phyloP scores from a whole-genome alignment of 2,329 filamentous ascomycete species.

The Clarireedia paspali region DNA sequence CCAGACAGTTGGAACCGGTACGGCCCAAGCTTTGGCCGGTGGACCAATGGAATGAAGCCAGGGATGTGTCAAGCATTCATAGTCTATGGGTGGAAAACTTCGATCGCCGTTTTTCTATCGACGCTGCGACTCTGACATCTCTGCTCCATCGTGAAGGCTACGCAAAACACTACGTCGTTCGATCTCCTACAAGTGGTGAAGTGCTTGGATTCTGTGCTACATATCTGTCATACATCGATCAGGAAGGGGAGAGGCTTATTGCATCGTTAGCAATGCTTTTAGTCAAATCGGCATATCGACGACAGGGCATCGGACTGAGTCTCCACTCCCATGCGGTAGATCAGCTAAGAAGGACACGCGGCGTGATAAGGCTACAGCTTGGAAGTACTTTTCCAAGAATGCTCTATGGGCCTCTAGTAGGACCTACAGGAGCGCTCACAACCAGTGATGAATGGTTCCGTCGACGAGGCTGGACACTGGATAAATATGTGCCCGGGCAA shows the following conservation, averaged over 20 bases:
- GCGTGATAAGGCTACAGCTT: conserved; percentile 46
- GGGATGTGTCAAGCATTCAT: conserved; percentile 22
- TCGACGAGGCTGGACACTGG: conserved; percentile 45
- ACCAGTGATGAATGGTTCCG: conserved; percentile 43
- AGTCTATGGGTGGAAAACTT: conserved; percentile 24
- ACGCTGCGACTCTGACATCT: conserved; percentile 34
- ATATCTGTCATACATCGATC: conserved; percentile 49
- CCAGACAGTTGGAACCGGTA: background rate
- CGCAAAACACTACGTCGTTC: conserved; percentile 48
- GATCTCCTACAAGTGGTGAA: conserved; percentile 36
- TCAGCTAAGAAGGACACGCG: conserved; percentile 42
- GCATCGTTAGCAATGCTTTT: conserved; percentile 49
- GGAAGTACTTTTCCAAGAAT: conserved; percentile 53
- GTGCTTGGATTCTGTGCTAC: conserved; percentile 53
- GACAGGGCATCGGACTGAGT: conserved; percentile 44
- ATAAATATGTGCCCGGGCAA: conserved; percentile 36
- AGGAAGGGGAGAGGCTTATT: conserved; percentile 43
- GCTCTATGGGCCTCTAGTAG: conserved; percentile 43
- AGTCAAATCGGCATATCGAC: conserved; percentile 40
- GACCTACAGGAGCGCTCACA: conserved; percentile 26
- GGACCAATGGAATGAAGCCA: conserved; percentile 25
- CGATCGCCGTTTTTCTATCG: conserved; percentile 37
- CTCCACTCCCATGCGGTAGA: conserved; percentile 45
- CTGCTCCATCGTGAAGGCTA: conserved; percentile 48
- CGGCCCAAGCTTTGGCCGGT: conserved; percentile 24